phyloP scores from a whole-genome alignment of 1,284 basidiomycete species.

The Puccinia coronata region DNA sequence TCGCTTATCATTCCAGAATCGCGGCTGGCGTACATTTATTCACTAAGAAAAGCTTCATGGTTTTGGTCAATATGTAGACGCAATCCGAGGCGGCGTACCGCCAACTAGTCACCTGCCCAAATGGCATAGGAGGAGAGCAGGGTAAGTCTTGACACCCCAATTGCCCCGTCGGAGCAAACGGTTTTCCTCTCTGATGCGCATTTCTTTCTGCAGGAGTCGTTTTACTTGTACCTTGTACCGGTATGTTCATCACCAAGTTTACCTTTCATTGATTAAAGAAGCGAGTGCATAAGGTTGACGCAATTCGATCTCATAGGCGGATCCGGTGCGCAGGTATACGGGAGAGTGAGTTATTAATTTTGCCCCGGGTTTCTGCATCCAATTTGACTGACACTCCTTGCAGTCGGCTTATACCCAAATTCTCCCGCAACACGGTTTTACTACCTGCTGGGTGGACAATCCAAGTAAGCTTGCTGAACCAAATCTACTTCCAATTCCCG shows the following conservation, averaged over 20 bases:
- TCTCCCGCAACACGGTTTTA: conserved; percentile 54
- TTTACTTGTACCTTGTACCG: conserved; percentile 30
- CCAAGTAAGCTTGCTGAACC: conserved; percentile 50
- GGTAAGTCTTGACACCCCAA: neutral
- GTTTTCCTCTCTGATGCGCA: neutral
- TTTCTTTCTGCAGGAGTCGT: conserved; percentile 10
- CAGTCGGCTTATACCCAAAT: conserved; percentile 53
- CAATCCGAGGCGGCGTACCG: conserved; percentile 26
- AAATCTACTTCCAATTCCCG: neutral
- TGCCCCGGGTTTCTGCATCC: neutral
- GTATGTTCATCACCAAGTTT: conserved; percentile 5
- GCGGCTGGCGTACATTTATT: neutral
- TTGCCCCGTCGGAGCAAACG: neutral
- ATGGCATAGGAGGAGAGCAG: neutral
- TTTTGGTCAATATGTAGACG: neutral
- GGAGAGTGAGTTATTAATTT: neutral
- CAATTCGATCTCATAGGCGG: neutral
- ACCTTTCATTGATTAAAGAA: neutral
- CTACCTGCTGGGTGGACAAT: conserved; percentile 57
- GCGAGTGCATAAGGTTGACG: neutral
- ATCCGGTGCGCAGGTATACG: neutral
- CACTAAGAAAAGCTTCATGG: neutral
- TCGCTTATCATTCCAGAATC: neutral
- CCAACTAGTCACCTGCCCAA: conserved; percentile 8
- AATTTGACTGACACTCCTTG: neutral